Evolutionary conservation across 345 rosid species (phyloP), one percentile per base, ranked within the genome.

Genomic region (Acer negundo): DNA sequence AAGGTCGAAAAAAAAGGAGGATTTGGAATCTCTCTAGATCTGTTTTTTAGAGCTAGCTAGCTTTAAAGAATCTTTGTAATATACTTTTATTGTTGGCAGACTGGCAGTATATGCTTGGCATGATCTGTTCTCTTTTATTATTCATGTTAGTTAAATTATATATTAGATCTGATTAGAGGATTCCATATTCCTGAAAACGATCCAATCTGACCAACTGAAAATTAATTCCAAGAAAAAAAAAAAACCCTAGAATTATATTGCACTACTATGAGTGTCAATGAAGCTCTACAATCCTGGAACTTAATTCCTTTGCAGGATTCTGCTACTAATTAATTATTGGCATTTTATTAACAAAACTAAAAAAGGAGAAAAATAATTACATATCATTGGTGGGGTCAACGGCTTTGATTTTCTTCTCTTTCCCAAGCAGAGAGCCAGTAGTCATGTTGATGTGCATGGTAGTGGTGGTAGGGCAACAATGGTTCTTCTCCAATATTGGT

Each of bases 401-500:
- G 55, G 13, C 31, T 20, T 44, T 47, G 72, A 69, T 44, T 69
- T 22, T 69, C 56, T 13, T 3, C 10, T 42, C 2, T 69, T 47
- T 69, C 72, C 59, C 58, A 46, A 46, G 35, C 72, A 69, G 49
- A 69, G 10, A 46, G 31, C 58, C 72, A 46, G 15, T 44, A 46
- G 7, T 20, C 38, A 35, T 35, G 19, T 12, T 69, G 38, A 22
- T 46, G 31, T 20, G 17, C 58, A 22, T 47, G 56, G 16, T 28
- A 28, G 31, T 15, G 58, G 62, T 55, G 38, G 16, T 71, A 17
- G 6, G 61, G 62, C 62, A 24, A 64, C 16, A 8, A 38, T 49
- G 22, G 62, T 24, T 20, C 70, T 19, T 67, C 70, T 42, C 38
- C 38, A 35, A 35, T 35, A 4, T 35, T 35, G 38, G 38, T 6